phyloP scores from a whole-genome alignment of 1,284 basidiomycete species.

The Thelephora terrestris region DNA sequence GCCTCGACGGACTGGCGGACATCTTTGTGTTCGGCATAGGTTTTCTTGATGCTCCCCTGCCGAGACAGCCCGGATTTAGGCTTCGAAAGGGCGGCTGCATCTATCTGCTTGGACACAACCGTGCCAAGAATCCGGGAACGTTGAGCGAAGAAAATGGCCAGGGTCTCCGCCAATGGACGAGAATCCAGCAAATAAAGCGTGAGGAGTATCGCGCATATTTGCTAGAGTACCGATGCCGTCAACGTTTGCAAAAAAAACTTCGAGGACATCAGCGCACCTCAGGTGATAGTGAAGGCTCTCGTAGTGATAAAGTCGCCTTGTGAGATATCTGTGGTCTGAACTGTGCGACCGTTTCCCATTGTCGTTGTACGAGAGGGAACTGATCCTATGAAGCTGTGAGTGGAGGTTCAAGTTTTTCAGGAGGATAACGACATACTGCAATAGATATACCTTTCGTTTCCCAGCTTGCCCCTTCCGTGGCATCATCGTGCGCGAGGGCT shows the following conservation, averaged over 20 bases:
- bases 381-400: conserved; percentile 40
- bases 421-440: conserved; percentile 30
- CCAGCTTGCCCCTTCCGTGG: conserved; percentile 56
- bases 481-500: conserved; percentile 47
- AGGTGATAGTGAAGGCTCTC: conserved; percentile 39
- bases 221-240: conserved; percentile 29
- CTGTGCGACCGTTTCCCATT: conserved; percentile 81
- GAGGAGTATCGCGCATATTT: conserved; percentile 64
- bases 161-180: conserved; percentile 60
- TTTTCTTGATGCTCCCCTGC: conserved; percentile 1
- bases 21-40: conserved; percentile 6
- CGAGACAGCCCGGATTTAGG: neutral
- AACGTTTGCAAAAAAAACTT: conserved; percentile 8
- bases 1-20: conserved; percentile 41
- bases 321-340: conserved; percentile 81
- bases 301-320: conserved; percentile 65
- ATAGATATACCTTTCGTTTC: conserved; percentile 51
- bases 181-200: conserved; percentile 81
- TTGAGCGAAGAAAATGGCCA: conserved; percentile 62
- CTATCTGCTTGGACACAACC: conserved; percentile 22
- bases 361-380: conserved; percentile 76
- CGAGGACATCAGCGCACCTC: conserved; percentile 28
- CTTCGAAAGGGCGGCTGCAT: conserved; percentile 10
- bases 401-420: conserved; percentile 1
- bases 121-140: conserved; percentile 55